Evolutionary conservation across 148 eudicot species (phyloP).

Genomic region (Camellia sinensis): DNA sequence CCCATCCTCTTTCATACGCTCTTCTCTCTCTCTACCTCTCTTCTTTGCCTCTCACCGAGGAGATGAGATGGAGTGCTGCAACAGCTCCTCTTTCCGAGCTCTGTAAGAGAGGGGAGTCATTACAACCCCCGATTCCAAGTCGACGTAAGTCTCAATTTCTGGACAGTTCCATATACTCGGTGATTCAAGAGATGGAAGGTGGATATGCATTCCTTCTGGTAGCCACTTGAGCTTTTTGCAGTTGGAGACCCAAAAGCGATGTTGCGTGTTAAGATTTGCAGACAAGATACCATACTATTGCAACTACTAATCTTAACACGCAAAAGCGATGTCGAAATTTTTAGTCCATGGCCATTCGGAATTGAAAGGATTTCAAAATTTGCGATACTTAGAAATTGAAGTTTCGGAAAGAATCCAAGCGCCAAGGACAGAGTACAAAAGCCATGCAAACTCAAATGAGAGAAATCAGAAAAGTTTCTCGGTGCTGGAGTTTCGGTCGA

Average conservation of each 20-base stretch:
- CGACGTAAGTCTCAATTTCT: background rate
- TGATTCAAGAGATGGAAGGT: background rate
- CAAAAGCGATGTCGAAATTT: background rate
- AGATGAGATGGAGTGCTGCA: too few species aligned
- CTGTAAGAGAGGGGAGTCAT: too few species aligned
- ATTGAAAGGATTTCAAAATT: background rate
- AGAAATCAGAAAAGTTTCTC: too few species aligned
- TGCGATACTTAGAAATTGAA: background rate
- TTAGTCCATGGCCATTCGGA: background rate
- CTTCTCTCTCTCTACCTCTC: too few species aligned
- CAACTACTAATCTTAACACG: background rate
- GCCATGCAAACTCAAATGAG: too few species aligned
- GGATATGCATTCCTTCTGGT: background rate
- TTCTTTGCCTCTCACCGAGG: too few species aligned
- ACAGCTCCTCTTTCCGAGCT: too few species aligned
- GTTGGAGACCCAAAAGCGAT: background rate
- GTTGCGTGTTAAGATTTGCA: background rate
- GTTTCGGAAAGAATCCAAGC: background rate
- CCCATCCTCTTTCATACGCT: too few species aligned
- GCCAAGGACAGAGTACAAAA: too few species aligned
- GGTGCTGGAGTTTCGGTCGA: too few species aligned
- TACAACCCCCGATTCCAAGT: background rate
- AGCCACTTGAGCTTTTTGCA: background rate
- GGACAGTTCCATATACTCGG: background rate
- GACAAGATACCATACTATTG: background rate